These are phyloP conservation scores for Ascomycota sp. DNA, from an alignment of 2,329 filamentous ascomycete species.

Conservation along the genomic window DNA sequence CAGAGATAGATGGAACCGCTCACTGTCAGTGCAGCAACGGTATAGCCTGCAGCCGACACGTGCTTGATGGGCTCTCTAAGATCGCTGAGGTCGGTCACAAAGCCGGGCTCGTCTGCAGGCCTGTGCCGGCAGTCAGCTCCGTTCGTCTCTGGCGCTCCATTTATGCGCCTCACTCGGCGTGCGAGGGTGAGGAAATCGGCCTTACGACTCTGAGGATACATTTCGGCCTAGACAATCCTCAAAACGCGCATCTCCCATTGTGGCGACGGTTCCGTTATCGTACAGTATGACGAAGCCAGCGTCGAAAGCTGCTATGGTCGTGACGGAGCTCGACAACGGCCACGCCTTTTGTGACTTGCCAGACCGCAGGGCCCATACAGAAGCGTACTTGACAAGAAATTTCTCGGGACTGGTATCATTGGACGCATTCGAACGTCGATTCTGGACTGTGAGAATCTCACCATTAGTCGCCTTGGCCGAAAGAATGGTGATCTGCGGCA, in stretches of 20 bases:
- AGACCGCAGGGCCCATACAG: slow-evolving; percentile 4
- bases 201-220: slow-evolving; percentile 16
- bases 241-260: slow-evolving; percentile 39
- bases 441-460: slow-evolving; percentile 3
- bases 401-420: slow-evolving; percentile 4
- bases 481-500: slow-evolving; percentile 1
- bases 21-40: slow-evolving; percentile 34
- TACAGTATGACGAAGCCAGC: slow-evolving; percentile 27
- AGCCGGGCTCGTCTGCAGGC: slow-evolving; percentile 23
- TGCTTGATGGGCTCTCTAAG: slow-evolving; percentile 31
- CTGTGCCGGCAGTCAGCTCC: slow-evolving; percentile 8
- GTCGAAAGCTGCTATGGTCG: slow-evolving; percentile 25
- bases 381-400: slow-evolving; percentile 6
- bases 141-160: too few relatives aligned
- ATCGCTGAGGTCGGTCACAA: slow-evolving; percentile 27
- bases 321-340: slow-evolving; percentile 8
- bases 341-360: slow-evolving; percentile 4
- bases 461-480: slow-evolving; percentile 4
- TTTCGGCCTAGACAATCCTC: slow-evolving; percentile 33
- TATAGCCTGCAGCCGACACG: slow-evolving; percentile 35
- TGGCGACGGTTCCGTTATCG: slow-evolving; percentile 22
- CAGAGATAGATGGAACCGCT: slow-evolving; percentile 40
- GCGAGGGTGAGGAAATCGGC: background rate
- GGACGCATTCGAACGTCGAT: background rate
- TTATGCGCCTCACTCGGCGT: background rate